phyloP scores from a whole-genome alignment of 306 rosid species.

The Mimosa pudica region DNA sequence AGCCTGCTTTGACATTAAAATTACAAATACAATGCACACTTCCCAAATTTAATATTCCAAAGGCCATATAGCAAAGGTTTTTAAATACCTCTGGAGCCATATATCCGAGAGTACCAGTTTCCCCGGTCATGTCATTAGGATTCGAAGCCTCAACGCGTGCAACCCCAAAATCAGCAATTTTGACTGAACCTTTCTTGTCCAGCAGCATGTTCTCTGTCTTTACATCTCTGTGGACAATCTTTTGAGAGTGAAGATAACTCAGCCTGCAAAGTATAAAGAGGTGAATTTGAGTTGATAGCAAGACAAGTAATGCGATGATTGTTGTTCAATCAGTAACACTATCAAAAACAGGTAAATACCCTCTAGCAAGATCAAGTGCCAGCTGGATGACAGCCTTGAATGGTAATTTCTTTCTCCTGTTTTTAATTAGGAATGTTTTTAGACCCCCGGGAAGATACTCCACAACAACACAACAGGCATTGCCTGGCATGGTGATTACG shows the following conservation, averaged over 20 bases:
- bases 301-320: conserved; percentile 1
- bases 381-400: conserved; percentile 78
- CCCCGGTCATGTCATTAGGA: conserved; percentile 94
- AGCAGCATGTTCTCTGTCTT: conserved; percentile 89
- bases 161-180: conserved; percentile 84
- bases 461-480: conserved; percentile 78
- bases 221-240: conserved; percentile 86
- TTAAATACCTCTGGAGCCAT: conserved; percentile 87
- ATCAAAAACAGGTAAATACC: conserved; percentile 45
- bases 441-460: conserved; percentile 84
- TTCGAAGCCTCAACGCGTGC: conserved; percentile 91
- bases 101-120: conserved; percentile 91
- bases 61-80: conserved; percentile 10
- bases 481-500: conserved; percentile 77
- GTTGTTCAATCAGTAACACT: conserved; percentile 16
- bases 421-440: conserved; percentile 78
- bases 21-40: conserved; percentile 11
- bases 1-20: conserved; percentile 12
- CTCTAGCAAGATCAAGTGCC: conserved; percentile 87
- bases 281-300: conserved; percentile 25
- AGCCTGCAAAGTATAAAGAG: conserved; percentile 51
- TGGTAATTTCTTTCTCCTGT: conserved; percentile 79
- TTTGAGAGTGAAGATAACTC: conserved; percentile 80
- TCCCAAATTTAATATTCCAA: background rate
- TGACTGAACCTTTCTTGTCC: conserved; percentile 66